These are phyloP conservation scores for Stagonosporopsis tanaceti DNA, from an alignment of 2,329 filamentous ascomycete genomes.

Conservation along the genomic window DNA sequence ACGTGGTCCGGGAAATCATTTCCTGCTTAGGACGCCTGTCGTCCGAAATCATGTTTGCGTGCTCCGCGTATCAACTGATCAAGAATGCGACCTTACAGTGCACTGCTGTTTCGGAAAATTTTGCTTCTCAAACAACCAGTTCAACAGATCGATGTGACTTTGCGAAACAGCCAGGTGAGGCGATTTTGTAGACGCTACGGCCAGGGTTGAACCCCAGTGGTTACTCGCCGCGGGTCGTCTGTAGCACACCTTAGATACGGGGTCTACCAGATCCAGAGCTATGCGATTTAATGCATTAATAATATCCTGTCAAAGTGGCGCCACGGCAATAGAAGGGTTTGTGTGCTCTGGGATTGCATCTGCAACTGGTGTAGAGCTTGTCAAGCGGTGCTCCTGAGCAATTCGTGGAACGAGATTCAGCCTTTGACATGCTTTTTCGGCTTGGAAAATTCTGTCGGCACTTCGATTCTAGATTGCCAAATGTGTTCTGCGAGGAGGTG, in stretches of 20 bases:
- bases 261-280: conserved; percentile 2
- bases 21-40: not conserved
- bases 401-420: not conserved
- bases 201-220: conserved; percentile 3
- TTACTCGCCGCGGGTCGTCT: not conserved
- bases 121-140: not conserved
- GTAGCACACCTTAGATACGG: conserved; percentile 5
- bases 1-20: not conserved
- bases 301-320: conserved; percentile 13
- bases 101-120: not conserved
- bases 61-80: not conserved
- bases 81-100: not conserved
- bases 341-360: not conserved
- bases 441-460: not conserved
- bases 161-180: not conserved
- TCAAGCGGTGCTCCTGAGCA: not conserved
- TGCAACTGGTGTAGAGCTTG: not conserved
- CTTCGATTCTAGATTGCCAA: not conserved
- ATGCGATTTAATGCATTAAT: conserved; percentile 3
- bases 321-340: conserved; percentile 1
- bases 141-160: not conserved
- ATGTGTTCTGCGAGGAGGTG: not conserved
- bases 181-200: conserved; percentile 1
- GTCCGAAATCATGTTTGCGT: not conserved
- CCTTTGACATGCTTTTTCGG: not conserved